phyloP scores from a whole-genome alignment of 2,329 filamentous ascomycete species.

The Emmonsia crescens region DNA sequence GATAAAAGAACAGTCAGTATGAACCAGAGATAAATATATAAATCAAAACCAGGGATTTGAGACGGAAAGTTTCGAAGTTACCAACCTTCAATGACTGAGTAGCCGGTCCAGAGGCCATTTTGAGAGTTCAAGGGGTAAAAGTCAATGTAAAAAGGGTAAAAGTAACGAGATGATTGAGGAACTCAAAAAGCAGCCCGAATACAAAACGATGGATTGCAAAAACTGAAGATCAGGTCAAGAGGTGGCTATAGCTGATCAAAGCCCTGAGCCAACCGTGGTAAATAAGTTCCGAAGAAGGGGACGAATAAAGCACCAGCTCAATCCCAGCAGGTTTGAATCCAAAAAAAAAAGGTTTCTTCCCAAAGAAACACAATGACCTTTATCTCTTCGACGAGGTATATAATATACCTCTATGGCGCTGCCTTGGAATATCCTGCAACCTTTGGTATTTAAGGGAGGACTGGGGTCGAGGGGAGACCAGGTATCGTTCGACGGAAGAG shows the following conservation, averaged over 20 bases:
- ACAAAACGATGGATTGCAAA: neutral
- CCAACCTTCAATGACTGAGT: conserved; percentile 86
- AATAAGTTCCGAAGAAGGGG: neutral
- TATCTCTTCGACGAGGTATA: neutral
- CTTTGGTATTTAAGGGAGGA: neutral
- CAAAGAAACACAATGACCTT: neutral
- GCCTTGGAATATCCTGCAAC: neutral
- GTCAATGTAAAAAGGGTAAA: conserved; percentile 10
- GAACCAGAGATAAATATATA: neutral
- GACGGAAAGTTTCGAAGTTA: conserved; percentile 2
- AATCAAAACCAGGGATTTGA: conserved; percentile 10
- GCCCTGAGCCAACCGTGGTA: neutral
- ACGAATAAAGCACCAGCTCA: neutral
- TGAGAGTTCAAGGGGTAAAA: conserved; percentile 11
- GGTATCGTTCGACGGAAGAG: neutral
- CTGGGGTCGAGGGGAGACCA: neutral
- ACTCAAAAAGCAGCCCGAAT: neutral
- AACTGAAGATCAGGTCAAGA: neutral
- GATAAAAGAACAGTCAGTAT: conserved; percentile 10
- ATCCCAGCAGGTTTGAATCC: neutral
- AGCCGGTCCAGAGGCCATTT: conserved; percentile 68
- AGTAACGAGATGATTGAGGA: neutral
- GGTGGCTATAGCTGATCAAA: neutral
- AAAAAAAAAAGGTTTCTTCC: neutral
- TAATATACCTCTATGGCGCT: neutral